phyloP scores from a whole-genome alignment of 179 eudicot genomes.

The Amaranthus tricolor region DNA sequence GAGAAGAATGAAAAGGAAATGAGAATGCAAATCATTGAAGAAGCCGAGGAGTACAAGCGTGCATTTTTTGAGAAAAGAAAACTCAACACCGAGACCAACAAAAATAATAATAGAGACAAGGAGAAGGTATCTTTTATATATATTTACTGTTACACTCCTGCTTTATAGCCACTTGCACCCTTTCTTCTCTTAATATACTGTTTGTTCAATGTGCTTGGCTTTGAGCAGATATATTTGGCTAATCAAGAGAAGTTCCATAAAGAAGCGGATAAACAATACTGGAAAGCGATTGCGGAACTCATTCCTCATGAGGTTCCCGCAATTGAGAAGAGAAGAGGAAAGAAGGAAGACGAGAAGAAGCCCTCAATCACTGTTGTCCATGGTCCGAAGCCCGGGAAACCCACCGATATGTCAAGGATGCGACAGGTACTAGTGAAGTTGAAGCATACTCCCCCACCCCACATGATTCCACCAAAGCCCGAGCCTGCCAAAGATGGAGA shows the following conservation, averaged over 20 bases:
- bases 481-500: constrained; percentile 57
- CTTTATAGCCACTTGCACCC: background rate
- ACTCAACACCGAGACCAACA: constrained; percentile 63
- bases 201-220: background rate
- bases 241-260: constrained; percentile 90
- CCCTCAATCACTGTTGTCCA: constrained; percentile 74
- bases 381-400: constrained; percentile 96
- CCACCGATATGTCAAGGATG: constrained; percentile 89
- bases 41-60: constrained; percentile 82
- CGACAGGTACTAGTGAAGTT: constrained; percentile 75
- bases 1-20: constrained; percentile 83
- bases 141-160: too few species aligned
- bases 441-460: constrained; percentile 88
- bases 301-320: constrained; percentile 85
- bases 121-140: constrained; percentile 58
- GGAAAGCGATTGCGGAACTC: constrained; percentile 95
- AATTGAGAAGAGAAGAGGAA: constrained; percentile 80
- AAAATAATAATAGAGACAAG: constrained; percentile 70
- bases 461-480: constrained; percentile 77
- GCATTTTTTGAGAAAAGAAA: constrained; percentile 75
- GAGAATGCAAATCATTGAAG: constrained; percentile 74
- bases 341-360: constrained; percentile 92
- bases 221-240: constrained; percentile 53
- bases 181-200: background rate
- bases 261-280: constrained; percentile 87